Evolutionary conservation across 345 rosid species (phyloP), one percentile per base, ranked within the genome.

Genomic region (Euphorbia pulcherrima): DNA sequence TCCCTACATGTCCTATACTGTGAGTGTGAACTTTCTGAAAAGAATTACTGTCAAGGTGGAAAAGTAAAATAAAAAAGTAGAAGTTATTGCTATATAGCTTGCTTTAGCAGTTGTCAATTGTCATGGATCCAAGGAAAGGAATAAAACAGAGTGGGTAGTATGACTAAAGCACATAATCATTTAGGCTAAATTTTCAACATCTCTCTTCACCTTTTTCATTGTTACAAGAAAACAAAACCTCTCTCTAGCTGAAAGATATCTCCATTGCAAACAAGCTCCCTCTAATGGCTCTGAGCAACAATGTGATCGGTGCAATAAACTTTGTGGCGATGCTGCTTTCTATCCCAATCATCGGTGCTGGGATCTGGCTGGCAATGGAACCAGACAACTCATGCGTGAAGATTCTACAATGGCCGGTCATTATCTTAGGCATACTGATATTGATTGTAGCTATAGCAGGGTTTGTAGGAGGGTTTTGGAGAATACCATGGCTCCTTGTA

Each of bases 371-470:
- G 0, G 72, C 96, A 21, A 86, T 35, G 4, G 84, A 87, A 54
- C 83, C 90, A 0, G 97, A 89, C 79, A 88, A 94, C 75, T 81
- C 95, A 0, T 94, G 99, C 40, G 89, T 91, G 13, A 89, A 86
- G 80, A 78, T 91, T 17, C 84, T 94, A 10, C 97, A 89, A 62
- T 92, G 97, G 97, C 99, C 99, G 8, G 83, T 92, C 28, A 92
- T 94, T 44, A 83, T 88, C 57, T 67, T 94, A 5, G 99, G 99
- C 9, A 67, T 87, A 69, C 74, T 90, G 1, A 82, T 94, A 70
- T 74, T 92, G 8, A 56, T 83, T 0, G 96, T 88, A 27, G 89
- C 92, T 68, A 73, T 89, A 0, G 83, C 88, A 11, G 97, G 97
- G 14, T 87, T 94, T 70, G 64, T 94, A 1, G 99, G 97, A 65